phyloP scores from a whole-genome alignment of 331 rosid species.

The Saraca asoca region DNA sequence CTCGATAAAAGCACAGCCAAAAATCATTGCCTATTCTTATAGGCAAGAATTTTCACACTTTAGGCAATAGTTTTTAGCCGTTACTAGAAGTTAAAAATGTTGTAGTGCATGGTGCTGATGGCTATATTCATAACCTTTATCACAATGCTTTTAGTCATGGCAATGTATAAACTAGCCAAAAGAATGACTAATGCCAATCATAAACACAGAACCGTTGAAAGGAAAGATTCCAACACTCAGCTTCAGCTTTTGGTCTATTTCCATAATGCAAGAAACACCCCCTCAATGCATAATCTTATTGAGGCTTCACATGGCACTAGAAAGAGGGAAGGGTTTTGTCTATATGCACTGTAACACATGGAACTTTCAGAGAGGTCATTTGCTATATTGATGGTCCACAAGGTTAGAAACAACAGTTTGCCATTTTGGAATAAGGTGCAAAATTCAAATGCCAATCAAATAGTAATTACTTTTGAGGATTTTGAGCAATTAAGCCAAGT shows the following conservation, averaged over 20 bases:
- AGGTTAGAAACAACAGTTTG: constrained; percentile 55
- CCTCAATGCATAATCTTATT: constrained; percentile 57
- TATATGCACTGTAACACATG: constrained; percentile 66
- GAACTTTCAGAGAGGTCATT: constrained; percentile 70
- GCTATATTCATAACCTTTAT: constrained; percentile 74
- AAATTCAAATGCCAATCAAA: constrained; percentile 40
- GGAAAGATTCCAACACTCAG: constrained; percentile 42
- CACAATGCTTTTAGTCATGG: constrained; percentile 62
- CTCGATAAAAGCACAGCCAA: no score
- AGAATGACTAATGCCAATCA: constrained; percentile 35
- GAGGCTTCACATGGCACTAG: constrained; percentile 70
- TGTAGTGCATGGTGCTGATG: constrained; percentile 78
- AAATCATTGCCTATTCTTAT: no score
- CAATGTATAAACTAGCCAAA: constrained; percentile 60
- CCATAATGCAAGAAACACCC: constrained; percentile 50
- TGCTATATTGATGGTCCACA: constrained; percentile 64
- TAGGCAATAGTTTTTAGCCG: no score
- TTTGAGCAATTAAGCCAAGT: constrained; percentile 56
- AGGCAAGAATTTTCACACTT: no score
- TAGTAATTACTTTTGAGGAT: constrained; percentile 63
- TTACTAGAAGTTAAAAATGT: no score
- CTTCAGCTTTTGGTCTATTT: constrained; percentile 61
- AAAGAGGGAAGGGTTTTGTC: constrained; percentile 51
- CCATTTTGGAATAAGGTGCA: constrained; percentile 65
- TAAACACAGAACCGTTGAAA: constrained; percentile 44